phyloP scores from a whole-genome alignment of 306 rosid genomes.

The Gastrolobium villosum region DNA sequence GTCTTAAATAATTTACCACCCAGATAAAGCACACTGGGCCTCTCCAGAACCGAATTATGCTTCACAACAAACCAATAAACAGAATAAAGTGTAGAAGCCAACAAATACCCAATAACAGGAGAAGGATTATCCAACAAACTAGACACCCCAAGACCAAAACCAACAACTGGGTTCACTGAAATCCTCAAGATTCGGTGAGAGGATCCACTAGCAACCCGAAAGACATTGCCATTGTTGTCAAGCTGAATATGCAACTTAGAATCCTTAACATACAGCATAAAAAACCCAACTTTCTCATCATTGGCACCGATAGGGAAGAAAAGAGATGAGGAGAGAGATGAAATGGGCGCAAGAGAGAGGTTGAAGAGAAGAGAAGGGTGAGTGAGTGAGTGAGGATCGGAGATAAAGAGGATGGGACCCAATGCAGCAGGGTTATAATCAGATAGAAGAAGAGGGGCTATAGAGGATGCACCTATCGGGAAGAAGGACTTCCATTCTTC shows the following conservation, averaged over 20 bases:
- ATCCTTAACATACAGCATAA: constrained; percentile 41
- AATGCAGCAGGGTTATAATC: constrained; percentile 18
- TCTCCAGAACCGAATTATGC: constrained; percentile 33
- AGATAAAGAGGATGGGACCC: constrained; percentile 79
- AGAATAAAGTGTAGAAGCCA: constrained; percentile 61
- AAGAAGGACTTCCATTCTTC: constrained; percentile 69
- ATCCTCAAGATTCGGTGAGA: constrained; percentile 55
- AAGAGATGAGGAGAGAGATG: constrained; percentile 53
- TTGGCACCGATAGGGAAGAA: constrained; percentile 72
- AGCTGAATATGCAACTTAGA: constrained; percentile 33
- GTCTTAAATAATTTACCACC: constrained; percentile 65
- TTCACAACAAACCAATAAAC: constrained; percentile 66
- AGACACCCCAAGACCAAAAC: background rate
- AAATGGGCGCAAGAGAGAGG: constrained; percentile 54
- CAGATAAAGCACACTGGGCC: constrained; percentile 45
- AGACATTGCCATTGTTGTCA: constrained; percentile 41
- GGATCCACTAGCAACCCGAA: constrained; percentile 35
- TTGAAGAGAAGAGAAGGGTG: constrained; percentile 53
- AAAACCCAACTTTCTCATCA: constrained; percentile 61
- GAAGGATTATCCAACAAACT: constrained; percentile 12
- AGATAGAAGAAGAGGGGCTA: constrained; percentile 45
- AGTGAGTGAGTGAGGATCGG: constrained; percentile 46
- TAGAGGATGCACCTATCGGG: constrained; percentile 59
- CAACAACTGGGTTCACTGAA: constrained; percentile 50
- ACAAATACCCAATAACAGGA: constrained; percentile 61